These are phyloP conservation scores for Yamadazyma philogaea DNA, from an alignment of 805 yeast genomes.

Conservation along the genomic window DNA sequence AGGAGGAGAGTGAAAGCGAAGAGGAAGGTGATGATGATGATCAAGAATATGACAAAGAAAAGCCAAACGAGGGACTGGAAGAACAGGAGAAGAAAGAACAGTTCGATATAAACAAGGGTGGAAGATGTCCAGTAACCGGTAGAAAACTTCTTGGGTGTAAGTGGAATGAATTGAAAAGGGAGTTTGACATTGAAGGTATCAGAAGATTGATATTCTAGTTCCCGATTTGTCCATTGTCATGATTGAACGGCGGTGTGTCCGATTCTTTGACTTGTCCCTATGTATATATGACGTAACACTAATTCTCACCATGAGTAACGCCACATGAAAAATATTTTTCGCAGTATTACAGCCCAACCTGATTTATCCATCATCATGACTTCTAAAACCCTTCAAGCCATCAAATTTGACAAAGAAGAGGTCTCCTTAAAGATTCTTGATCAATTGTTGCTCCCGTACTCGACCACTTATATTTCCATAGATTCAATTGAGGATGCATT, in stretches of 20 bases:
- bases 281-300: too few relatives aligned
- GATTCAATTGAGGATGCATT: slow-evolving; percentile 69
- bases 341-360: not conserved
- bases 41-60: slow-evolving; percentile 4
- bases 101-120: slow-evolving; percentile 46
- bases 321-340: slow-evolving; percentile 2
- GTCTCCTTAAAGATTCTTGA: slow-evolving; percentile 63
- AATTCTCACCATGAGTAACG: not conserved
- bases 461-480: slow-evolving; percentile 64
- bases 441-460: slow-evolving; percentile 79
- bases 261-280: too few relatives aligned
- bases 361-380: not conserved
- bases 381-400: slow-evolving; percentile 50
- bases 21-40: slow-evolving; percentile 18
- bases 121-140: slow-evolving; percentile 83
- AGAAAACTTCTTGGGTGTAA: slow-evolving; percentile 67
- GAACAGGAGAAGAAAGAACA: slow-evolving; percentile 1
- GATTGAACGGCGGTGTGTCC: too few relatives aligned
- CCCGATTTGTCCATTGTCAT: too few relatives aligned
- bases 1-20: slow-evolving; percentile 11
- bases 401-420: slow-evolving; percentile 52
- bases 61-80: slow-evolving; percentile 11
- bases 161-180: slow-evolving; percentile 52
- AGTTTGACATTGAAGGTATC: slow-evolving; percentile 74
- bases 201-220: slow-evolving; percentile 64